Evolutionary conservation across 2,329 filamentous ascomycete genomes (phyloP).

Genomic region (Phoma herbarum): DNA sequence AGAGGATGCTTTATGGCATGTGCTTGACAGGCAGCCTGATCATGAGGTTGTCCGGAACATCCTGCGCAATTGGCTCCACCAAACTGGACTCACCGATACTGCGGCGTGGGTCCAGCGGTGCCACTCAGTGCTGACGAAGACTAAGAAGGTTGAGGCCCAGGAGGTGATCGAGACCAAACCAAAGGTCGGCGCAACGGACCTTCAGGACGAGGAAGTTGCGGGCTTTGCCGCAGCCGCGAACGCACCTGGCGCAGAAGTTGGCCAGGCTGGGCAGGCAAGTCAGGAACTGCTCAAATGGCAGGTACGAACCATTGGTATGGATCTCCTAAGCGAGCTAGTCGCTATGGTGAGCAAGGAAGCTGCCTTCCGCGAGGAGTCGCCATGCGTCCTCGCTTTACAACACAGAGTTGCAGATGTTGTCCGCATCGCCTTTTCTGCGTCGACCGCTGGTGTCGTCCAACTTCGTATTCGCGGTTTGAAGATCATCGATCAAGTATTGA

Average conservation of each 20-base stretch:
- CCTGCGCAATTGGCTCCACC: slow-evolving; percentile 90
- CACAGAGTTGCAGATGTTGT: slow-evolving; percentile 89
- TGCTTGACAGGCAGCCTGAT: slow-evolving; percentile 78
- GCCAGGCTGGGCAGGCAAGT: slow-evolving; percentile 56
- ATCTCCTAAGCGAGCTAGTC: slow-evolving; percentile 85
- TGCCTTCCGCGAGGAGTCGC: slow-evolving; percentile 78
- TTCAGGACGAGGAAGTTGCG: slow-evolving; percentile 95
- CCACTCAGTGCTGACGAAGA: slow-evolving; percentile 89
- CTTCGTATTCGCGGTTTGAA: slow-evolving; percentile 90
- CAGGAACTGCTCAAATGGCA: slow-evolving; percentile 96
- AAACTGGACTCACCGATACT: slow-evolving; percentile 83
- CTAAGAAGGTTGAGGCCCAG: slow-evolving; percentile 72
- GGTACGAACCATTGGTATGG: slow-evolving; percentile 91
- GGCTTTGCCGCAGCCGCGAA: slow-evolving; percentile 85
- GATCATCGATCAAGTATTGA: slow-evolving; percentile 91
- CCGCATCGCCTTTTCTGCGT: slow-evolving; percentile 95
- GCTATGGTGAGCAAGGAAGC: slow-evolving; percentile 80
- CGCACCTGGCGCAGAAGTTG: slow-evolving; percentile 57
- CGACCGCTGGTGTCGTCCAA: slow-evolving; percentile 90
- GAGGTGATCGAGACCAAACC: slow-evolving; percentile 58
- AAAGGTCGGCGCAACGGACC: slow-evolving; percentile 70
- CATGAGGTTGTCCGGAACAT: slow-evolving; percentile 87
- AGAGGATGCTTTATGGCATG: slow-evolving; percentile 91
- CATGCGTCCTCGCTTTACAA: slow-evolving; percentile 81
- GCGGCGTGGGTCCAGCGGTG: slow-evolving; percentile 87